A percentile compares a stretch with the other conserved stretches of the same genome.
Evolutionary conservation across 176 grass and related monocot species (phyloP).

Genomic region (Oryza meyeriana): DNA sequence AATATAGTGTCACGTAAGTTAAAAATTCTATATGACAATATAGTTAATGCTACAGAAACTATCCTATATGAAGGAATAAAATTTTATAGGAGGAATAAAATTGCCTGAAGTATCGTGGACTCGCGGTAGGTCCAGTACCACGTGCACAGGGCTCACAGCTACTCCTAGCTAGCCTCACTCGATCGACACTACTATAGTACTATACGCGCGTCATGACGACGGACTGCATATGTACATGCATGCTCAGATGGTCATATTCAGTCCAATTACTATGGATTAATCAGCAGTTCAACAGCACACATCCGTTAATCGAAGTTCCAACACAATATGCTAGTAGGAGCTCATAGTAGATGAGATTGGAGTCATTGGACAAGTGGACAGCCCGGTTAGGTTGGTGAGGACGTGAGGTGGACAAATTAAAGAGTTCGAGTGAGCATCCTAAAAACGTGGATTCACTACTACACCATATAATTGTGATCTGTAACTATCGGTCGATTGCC

Average conservation of each 20-base stretch:
- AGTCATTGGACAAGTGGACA: no score
- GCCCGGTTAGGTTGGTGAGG: neutral
- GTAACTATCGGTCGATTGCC: neutral
- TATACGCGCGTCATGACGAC: neutral
- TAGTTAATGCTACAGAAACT: no score
- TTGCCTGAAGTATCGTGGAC: neutral
- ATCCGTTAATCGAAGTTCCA: neutral
- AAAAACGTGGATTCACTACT: neutral
- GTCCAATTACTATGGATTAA: neutral
- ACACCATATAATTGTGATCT: neutral
- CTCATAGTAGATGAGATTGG: neutral
- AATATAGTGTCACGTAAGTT: no score
- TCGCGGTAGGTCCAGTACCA: neutral
- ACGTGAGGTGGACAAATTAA: no score
- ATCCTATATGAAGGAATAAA: no score
- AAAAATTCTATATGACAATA: no score
- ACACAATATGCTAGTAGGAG: neutral
- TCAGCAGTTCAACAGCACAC: neutral
- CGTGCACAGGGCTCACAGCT: neutral
- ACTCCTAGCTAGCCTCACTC: neutral
- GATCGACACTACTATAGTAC: neutral
- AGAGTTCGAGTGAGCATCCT: neutral
- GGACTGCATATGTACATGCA: no score
- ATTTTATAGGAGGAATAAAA: no score
- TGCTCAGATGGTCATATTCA: neutral